Conservation (phyloP, 208 protist genomes). For the Lotmaria passim region DNA sequence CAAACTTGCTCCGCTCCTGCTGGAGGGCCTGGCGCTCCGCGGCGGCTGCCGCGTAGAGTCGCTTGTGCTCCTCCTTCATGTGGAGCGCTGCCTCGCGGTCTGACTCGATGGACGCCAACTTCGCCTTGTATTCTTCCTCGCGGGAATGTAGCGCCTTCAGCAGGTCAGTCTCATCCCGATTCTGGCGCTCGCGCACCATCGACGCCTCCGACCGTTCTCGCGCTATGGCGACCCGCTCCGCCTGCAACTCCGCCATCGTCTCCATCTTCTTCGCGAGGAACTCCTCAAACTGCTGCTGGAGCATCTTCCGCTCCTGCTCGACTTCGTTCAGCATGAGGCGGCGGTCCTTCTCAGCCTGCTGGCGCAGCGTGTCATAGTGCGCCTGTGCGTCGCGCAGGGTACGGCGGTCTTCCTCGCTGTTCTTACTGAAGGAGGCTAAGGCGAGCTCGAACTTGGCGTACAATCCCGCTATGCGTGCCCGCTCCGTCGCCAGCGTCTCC, state of each 20-base stretch:
- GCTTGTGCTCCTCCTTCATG: conserved; percentile 67
- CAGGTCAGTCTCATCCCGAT: conserved; percentile 74
- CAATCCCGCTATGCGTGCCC: conserved; percentile 57
- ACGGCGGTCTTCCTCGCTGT: conserved; percentile 79
- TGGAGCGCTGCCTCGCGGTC: conserved; percentile 60
- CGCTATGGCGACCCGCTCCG: conserved; percentile 69
- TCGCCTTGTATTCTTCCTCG: conserved; percentile 73
- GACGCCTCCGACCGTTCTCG: conserved; percentile 77
- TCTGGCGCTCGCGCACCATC: conserved; percentile 74
- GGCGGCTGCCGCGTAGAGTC: conserved; percentile 48
- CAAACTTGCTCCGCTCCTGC: conserved; percentile 76
- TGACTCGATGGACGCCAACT: conserved; percentile 67
- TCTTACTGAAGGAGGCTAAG: conserved; percentile 64
- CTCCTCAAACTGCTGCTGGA: conserved; percentile 88
- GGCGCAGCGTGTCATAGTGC: conserved; percentile 81
- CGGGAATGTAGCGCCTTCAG: conserved; percentile 75
- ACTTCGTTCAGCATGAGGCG: conserved; percentile 79
- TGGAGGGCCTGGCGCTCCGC: conserved; percentile 72
- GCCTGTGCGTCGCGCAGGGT: conserved; percentile 61
- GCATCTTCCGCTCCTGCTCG: conserved; percentile 77
- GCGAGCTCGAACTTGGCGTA: conserved; percentile 85
- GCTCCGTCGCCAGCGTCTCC: conserved; percentile 73
- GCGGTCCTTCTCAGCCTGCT: conserved; percentile 83
- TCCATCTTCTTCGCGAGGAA: conserved; percentile 79
- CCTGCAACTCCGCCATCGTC: conserved; percentile 74